Conservation (phyloP, 805 yeast species). For the Saccharomycopsis javanensis region DNA sequence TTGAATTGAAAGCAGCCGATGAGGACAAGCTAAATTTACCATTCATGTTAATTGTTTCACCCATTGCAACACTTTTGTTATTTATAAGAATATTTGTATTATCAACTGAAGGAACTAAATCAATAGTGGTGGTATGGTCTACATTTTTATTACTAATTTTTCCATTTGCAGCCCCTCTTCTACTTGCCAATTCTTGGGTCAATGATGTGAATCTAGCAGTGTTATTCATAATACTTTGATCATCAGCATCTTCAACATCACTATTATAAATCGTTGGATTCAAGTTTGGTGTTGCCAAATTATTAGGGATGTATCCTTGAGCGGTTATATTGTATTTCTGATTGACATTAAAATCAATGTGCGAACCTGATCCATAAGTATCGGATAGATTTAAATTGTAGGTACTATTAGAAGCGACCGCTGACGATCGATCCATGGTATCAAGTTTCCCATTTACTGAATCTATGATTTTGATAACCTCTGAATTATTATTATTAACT, state of each 20-base stretch:
- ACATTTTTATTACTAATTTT: neutral
- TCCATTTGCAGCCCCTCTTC: neutral
- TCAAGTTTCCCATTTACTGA: neutral
- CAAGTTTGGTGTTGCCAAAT: neutral
- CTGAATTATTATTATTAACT: neutral
- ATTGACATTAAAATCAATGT: neutral
- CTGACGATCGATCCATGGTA: neutral
- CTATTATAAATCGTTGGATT: neutral
- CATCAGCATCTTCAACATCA: neutral
- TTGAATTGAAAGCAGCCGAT: neutral
- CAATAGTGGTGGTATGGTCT: neutral
- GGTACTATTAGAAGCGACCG: neutral
- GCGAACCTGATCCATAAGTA: neutral
- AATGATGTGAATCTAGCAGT: neutral
- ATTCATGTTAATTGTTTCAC: neutral
- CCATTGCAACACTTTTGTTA: neutral
- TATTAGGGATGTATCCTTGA: neutral
- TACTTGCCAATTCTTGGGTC: neutral
- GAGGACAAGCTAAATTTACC: neutral
- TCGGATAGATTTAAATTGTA: neutral
- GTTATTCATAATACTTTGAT: neutral
- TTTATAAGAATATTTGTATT: neutral
- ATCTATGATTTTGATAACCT: neutral
- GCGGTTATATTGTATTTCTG: neutral
- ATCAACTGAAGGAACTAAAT: neutral